Evolutionary conservation across 78 protist genomes (phyloP).

Genomic region (Dictyostelium firmibasis): DNA sequence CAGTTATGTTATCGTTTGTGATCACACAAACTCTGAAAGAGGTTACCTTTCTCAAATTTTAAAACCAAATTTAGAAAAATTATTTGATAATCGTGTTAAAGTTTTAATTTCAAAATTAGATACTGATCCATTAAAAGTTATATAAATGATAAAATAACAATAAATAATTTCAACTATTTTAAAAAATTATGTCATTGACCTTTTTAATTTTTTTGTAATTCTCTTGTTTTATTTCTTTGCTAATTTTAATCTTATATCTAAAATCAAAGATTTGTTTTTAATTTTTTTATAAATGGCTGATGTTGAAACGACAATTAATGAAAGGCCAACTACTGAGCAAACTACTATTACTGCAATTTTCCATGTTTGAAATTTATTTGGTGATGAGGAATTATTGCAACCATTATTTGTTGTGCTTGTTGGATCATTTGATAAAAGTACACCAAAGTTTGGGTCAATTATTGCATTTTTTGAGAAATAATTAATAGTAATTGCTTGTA

Average conservation of each 20-base stretch:
- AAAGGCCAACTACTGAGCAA: background rate
- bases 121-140: slow-evolving; percentile 71
- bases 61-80: slow-evolving; percentile 24
- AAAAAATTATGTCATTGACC: too few species aligned
- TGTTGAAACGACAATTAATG: background rate
- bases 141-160: slow-evolving; percentile 18
- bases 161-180: too few species aligned
- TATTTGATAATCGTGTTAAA: slow-evolving; percentile 12
- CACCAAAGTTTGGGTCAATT: slow-evolving; percentile 14
- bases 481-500: background rate
- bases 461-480: background rate
- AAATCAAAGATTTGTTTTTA: background rate
- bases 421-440: background rate
- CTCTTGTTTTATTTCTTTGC: background rate
- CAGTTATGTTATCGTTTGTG: slow-evolving; percentile 81
- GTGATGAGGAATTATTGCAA: background rate
- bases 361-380: background rate
- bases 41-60: slow-evolving; percentile 68
- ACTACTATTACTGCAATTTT: background rate
- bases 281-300: background rate
- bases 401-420: background rate
- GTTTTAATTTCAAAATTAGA: slow-evolving; percentile 60
- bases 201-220: background rate
- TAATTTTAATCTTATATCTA: background rate
- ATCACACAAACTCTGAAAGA: slow-evolving; percentile 86